phyloP scores from a whole-genome alignment of 1,284 basidiomycete genomes.

The Thelephora terrestris region DNA sequence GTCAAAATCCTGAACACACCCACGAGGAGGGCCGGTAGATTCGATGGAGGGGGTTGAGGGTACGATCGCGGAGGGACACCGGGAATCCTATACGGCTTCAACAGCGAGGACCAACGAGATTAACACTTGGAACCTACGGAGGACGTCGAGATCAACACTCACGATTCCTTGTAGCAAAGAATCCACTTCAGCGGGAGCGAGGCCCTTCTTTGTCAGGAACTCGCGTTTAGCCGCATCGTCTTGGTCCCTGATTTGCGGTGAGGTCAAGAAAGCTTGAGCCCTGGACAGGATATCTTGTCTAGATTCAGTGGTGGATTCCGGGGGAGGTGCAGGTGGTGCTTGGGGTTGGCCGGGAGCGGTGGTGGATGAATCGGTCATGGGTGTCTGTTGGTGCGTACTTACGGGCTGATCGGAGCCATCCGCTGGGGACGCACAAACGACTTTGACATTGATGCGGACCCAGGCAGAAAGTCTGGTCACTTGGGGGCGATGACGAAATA shows the following conservation, averaged over 20 bases:
- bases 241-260: conserved; percentile 54
- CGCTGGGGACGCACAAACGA: too few species aligned
- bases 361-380: too few species aligned
- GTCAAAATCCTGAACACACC: conserved; percentile 51
- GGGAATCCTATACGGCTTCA: conserved; percentile 43
- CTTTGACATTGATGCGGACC: too few species aligned
- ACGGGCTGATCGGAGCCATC: too few species aligned
- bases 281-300: conserved; percentile 39
- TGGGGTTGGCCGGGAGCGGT: too few species aligned
- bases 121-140: not conserved
- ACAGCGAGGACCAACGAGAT: conserved; percentile 7
- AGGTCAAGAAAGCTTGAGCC: conserved; percentile 53
- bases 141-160: conserved; percentile 13
- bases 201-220: conserved; percentile 67
- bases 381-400: too few species aligned
- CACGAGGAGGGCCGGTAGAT: conserved; percentile 51
- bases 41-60: conserved; percentile 59
- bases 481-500: too few species aligned
- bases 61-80: conserved; percentile 60
- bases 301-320: too few species aligned
- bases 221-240: conserved; percentile 43
- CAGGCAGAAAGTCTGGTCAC: too few species aligned
- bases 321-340: too few species aligned
- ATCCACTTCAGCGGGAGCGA: conserved; percentile 50
- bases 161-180: conserved; percentile 49